phyloP scores from a whole-genome alignment of 2,329 filamentous ascomycete species.

The Thielaviopsis euricoi region DNA sequence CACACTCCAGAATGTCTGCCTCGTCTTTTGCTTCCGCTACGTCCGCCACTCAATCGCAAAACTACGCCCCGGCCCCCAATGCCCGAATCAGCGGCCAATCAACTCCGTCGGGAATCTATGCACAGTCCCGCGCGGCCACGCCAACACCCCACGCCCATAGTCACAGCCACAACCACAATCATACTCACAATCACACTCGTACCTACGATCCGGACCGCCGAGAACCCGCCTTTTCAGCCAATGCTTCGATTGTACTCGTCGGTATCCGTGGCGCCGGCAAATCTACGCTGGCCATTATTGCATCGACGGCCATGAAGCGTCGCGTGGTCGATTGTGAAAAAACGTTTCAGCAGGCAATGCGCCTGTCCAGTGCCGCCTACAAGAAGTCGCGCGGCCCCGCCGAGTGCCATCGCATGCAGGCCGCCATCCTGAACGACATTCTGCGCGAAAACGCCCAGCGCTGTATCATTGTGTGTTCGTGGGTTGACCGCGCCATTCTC shows the following conservation, averaged over 20 bases:
- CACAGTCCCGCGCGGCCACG: not conserved
- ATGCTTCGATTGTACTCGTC: constrained; percentile 56
- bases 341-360: constrained; percentile 47
- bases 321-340: constrained; percentile 54
- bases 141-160: not conserved
- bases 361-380: constrained; percentile 44
- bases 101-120: not conserved
- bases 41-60: constrained; percentile 14
- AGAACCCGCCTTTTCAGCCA: constrained; percentile 28
- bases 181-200: constrained; percentile 3
- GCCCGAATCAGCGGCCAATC: constrained; percentile 16
- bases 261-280: constrained; percentile 62
- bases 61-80: constrained; percentile 15
- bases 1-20: not conserved
- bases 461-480: constrained; percentile 56
- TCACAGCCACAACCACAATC: not conserved
- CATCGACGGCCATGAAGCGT: constrained; percentile 51
- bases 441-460: constrained; percentile 41
- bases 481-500: constrained; percentile 49
- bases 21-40: constrained; percentile 12
- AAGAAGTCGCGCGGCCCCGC: constrained; percentile 43
- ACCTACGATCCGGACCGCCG: constrained; percentile 14
- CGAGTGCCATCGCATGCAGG: constrained; percentile 47
- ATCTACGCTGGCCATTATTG: constrained; percentile 59
- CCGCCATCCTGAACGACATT: constrained; percentile 42